Evolutionary conservation across 2,329 filamentous ascomycete species (phyloP).

Genomic region (Blastomyces emzantsi): DNA sequence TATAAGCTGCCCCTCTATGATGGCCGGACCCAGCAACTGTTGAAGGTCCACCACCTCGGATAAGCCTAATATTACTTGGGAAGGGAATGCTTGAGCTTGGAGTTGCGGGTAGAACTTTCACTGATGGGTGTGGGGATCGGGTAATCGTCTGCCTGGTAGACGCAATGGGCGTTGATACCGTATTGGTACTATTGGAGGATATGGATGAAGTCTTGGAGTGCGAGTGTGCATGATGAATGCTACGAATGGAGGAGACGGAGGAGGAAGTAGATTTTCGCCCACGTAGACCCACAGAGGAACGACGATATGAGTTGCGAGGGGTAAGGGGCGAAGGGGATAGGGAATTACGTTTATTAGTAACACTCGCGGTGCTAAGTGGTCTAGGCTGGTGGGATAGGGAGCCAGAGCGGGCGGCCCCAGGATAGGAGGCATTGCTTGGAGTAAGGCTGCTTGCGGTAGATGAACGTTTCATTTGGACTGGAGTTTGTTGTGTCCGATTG

Average conservation of each 20-base stretch:
- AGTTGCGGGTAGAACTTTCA: conserved; percentile 91
- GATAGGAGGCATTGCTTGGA: conserved; percentile 36
- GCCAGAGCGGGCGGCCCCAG: conserved; percentile 32
- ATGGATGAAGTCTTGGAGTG: conserved; percentile 94
- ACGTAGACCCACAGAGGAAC: conserved; percentile 71
- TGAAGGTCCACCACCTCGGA: conserved; percentile 43
- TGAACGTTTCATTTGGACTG: conserved; percentile 33
- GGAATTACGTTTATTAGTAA: conserved; percentile 53
- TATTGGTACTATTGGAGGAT: conserved; percentile 68
- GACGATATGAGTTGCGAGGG: conserved; percentile 74
- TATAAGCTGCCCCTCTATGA: conserved; percentile 23
- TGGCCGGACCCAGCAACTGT: conserved; percentile 19
- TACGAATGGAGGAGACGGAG: conserved; percentile 85
- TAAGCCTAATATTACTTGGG: conserved; percentile 76
- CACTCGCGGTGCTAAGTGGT: conserved; percentile 26
- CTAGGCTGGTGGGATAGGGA: conserved; percentile 30
- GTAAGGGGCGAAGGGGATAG: conserved; percentile 81
- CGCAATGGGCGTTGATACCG: conserved; percentile 58
- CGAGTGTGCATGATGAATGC: conserved; percentile 77
- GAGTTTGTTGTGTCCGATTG: conserved; percentile 25
- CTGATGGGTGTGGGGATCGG: conserved; percentile 75
- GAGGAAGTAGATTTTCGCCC: conserved; percentile 94
- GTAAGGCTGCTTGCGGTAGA: conserved; percentile 36
- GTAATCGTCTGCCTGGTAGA: conserved; percentile 42
- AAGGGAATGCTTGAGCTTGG: conserved; percentile 64